A percentile compares a stretch with the other conserved stretches of the same genome.
Evolutionary conservation across 2,329 filamentous ascomycete species (phyloP).

Genomic region (Trichoderma citrinoviride): DNA sequence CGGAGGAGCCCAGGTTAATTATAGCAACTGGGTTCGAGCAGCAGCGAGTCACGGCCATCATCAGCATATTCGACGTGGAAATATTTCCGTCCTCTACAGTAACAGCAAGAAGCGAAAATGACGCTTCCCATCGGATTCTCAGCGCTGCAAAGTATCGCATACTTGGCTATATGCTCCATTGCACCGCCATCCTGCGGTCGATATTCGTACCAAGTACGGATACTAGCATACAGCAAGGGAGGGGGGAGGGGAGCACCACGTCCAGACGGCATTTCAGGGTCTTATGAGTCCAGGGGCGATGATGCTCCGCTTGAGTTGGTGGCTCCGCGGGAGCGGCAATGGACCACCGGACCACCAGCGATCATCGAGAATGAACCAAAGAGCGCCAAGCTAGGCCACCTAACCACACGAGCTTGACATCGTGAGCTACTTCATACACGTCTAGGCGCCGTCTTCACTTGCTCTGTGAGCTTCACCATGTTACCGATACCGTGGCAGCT

Average conservation of each 20-base stretch:
- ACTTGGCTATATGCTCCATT: background rate
- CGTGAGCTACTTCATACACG: too few relatives aligned
- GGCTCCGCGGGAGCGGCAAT: background rate
- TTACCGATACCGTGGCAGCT: background rate
- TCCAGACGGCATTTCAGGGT: background rate
- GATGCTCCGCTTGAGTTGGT: background rate
- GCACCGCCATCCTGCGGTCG: background rate
- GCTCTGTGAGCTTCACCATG: background rate
- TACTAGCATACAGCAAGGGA: background rate
- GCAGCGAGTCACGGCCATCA: conserved; percentile 9
- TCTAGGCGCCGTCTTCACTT: background rate
- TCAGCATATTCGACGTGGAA: background rate
- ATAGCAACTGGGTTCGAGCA: conserved; percentile 8
- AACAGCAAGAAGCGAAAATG: conserved; percentile 17
- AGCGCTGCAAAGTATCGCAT: background rate
- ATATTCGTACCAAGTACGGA: background rate
- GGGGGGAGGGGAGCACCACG: background rate
- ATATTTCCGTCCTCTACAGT: background rate
- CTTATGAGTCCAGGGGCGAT: background rate
- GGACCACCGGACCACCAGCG: background rate
- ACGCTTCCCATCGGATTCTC: background rate
- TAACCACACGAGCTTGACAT: background rate
- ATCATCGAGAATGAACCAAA: background rate
- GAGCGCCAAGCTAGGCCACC: background rate
- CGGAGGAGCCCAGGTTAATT: background rate